phyloP scores from a whole-genome alignment of 257 asterid genomes.

The Salvia hispanica region DNA sequence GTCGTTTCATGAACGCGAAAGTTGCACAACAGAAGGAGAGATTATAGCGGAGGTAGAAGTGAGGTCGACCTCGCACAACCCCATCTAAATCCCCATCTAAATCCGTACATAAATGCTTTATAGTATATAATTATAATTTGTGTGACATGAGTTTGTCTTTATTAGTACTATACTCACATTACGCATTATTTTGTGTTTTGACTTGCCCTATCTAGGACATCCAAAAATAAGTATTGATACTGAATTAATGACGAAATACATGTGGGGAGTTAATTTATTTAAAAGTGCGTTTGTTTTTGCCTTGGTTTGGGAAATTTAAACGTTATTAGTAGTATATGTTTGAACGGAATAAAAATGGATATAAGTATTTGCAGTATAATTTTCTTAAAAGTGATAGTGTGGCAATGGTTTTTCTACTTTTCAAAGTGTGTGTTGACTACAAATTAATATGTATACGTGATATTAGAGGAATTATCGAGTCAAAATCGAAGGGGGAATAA shows the following conservation, averaged over 20 bases:
- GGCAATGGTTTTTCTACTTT: background rate
- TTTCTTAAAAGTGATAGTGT: background rate
- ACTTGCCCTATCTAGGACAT: background rate
- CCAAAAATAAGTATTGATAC: no score
- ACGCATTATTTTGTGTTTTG: background rate
- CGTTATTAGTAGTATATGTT: background rate
- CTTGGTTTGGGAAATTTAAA: background rate
- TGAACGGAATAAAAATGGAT: background rate
- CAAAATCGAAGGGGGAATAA: constrained; percentile 17
- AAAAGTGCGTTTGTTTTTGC: no score
- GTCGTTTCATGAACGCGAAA: no score
- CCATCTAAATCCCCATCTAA: no score
- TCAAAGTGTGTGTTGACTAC: background rate
- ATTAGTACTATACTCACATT: background rate
- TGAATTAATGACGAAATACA: no score
- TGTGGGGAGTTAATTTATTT: no score
- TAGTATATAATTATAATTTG: background rate
- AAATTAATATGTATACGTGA: background rate
- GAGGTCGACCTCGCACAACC: no score
- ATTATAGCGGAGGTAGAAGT: no score
- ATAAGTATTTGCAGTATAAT: background rate
- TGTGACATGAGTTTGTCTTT: background rate
- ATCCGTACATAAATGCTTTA: no score
- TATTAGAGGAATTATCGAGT: background rate
- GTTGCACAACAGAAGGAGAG: no score